These are phyloP conservation scores for Spathaspora girioi DNA, from an alignment of 805 yeast genomes.

Conservation along the genomic window DNA sequence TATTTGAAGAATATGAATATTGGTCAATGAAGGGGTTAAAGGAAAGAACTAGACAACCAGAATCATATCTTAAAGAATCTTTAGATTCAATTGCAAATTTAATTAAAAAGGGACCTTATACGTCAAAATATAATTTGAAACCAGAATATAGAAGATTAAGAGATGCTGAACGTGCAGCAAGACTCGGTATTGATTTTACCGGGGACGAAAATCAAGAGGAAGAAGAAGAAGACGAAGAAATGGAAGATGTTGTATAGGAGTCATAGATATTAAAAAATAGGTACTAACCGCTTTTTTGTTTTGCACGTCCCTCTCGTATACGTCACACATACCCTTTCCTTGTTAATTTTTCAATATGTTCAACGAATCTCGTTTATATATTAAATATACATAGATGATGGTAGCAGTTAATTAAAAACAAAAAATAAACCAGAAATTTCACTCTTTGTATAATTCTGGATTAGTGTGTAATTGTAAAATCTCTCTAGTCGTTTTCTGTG, in stretches of 20 bases:
- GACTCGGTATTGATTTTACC: slow-evolving; percentile 45
- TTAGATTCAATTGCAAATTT: slow-evolving; percentile 84
- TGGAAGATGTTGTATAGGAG: slow-evolving; percentile 60
- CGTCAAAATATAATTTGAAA: slow-evolving; percentile 83
- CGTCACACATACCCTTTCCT: too few species aligned
- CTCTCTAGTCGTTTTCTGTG: neutral
- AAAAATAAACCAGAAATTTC: neutral
- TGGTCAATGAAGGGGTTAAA: slow-evolving; percentile 94
- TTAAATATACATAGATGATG: slow-evolving; percentile 10
- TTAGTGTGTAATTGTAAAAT: neutral
- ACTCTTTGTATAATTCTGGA: neutral
- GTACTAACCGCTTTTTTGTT: too few species aligned
- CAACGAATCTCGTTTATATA: slow-evolving; percentile 6
- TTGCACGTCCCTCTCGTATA: neutral
- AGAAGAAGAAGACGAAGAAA: slow-evolving; percentile 66
- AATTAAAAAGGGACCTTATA: slow-evolving; percentile 94
- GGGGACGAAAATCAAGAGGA: slow-evolving; percentile 47
- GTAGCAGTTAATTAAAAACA: neutral
- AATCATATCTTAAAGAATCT: slow-evolving; percentile 84
- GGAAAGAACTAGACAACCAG: slow-evolving; percentile 95
- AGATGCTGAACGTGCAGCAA: slow-evolving; percentile 72
- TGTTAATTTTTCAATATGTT: neutral
- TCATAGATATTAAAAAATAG: too few species aligned
- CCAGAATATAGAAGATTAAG: slow-evolving; percentile 82
- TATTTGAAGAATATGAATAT: slow-evolving; percentile 92